Base-by-base conservation (phyloP, 495 filamentous ascomycete genomes). In the Evernia prunastri region DNA sequence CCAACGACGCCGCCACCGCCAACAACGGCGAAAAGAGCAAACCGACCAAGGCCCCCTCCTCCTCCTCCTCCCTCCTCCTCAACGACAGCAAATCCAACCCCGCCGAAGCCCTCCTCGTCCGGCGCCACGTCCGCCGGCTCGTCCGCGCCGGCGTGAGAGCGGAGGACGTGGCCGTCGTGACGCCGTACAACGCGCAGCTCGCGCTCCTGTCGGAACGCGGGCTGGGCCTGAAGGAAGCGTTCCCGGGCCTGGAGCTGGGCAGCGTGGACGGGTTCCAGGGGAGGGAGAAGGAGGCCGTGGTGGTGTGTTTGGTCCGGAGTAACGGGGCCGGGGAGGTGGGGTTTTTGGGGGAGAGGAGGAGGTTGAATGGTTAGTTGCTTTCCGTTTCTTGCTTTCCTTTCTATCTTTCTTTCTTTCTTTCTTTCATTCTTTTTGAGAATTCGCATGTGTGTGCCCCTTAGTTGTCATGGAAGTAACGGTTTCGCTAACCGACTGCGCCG, bases 191-290 rank as follows among this genome's bases (percentile, higher is more conserved):
- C 73, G 94, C 91, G 15, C 94, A 98, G 81, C 80, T 96, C 11
- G 85, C 88, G 3, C 75, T 96, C 0, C 77, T 98, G 59, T 82
- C 91, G 4, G n/a, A n/a, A n/a, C 81, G 85, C 47, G 49, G 42
- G 1, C 10, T 43, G 3, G 73, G 80, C 64, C 79, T 98, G 23
- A 91, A 92, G 63, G 89, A 92, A 59, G 78, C 79, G 51, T 96
- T 89, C 66, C 87, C 87, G 0, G 91, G 86, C 5, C 84, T 99
- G 18, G 94, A 99, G 72, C 76, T 97, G 23, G 94, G 94, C 33
- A 96, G 89, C 68, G 90, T 99, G 4, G 94, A 99, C 75, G 92
- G 92, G 10, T 99, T 99, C 72, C 94, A 99, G 72, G 94, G 94
- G 43, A 82, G 94, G 17, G 94, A 99, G 76, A 98, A 99, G 75